Conservation (phyloP, 345 rosid species). For the Linum tenue region DNA sequence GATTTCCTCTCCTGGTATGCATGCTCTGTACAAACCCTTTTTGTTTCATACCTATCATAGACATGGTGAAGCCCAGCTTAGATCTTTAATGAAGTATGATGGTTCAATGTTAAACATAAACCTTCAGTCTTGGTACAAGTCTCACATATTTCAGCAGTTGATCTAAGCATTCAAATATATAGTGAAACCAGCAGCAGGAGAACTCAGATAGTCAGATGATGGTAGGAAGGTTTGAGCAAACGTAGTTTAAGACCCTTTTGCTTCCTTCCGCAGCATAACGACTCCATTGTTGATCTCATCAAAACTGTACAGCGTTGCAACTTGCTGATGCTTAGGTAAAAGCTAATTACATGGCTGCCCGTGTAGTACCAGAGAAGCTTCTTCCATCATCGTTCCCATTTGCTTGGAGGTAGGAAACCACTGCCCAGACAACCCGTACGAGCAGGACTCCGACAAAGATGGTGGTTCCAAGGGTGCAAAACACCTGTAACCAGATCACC, state of each 20-base stretch:
- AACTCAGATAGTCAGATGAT: too few species aligned
- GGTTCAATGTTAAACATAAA: neutral
- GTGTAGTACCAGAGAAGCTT: constrained; percentile 27
- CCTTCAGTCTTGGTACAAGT: neutral
- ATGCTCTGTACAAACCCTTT: neutral
- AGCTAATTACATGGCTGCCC: constrained; percentile 16
- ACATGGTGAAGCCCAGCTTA: neutral
- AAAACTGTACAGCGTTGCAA: neutral
- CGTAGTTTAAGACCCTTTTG: too few species aligned
- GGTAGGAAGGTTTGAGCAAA: too few species aligned
- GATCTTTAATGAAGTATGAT: neutral
- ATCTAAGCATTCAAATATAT: too few species aligned
- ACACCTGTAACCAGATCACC: constrained; percentile 35
- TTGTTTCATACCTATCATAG: neutral
- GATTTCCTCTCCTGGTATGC: too few species aligned
- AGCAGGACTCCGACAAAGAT: constrained; percentile 53
- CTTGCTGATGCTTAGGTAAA: too few species aligned
- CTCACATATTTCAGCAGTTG: neutral
- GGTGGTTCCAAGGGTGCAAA: constrained; percentile 62
- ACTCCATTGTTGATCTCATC: neutral
- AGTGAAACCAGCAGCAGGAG: too few species aligned
- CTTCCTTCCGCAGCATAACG: too few species aligned
- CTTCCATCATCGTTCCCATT: constrained; percentile 34
- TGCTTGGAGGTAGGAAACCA: constrained; percentile 48
- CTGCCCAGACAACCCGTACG: constrained; percentile 56